Conservation (phyloP, 2,329 filamentous ascomycete genomes). For the Fusarium ramigenum region DNA sequence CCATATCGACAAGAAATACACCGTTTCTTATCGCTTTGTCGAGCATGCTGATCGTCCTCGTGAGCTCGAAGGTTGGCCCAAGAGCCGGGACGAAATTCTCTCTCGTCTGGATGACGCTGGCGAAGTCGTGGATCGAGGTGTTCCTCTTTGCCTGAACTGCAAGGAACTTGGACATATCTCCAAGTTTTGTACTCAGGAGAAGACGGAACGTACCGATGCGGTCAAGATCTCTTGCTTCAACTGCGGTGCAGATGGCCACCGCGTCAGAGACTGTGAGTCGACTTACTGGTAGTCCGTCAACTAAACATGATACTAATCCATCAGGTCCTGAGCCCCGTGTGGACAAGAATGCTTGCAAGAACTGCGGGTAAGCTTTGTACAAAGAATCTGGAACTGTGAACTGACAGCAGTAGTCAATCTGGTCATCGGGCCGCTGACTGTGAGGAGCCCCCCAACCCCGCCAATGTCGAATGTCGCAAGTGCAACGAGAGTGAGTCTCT, state of each 20-base stretch:
- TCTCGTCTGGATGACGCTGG: constrained; percentile 73
- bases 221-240: constrained; percentile 69
- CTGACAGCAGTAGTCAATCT: constrained; percentile 50
- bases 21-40: constrained; percentile 69
- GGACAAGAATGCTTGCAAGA: constrained; percentile 73
- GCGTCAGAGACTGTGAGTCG: constrained; percentile 72
- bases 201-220: constrained; percentile 55
- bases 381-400: not conserved
- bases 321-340: constrained; percentile 67
- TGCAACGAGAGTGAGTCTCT: constrained; percentile 65
- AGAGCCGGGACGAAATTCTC: constrained; percentile 66
- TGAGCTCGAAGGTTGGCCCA: constrained; percentile 69
- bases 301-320: constrained; percentile 12
- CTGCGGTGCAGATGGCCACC: constrained; percentile 71
- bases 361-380: constrained; percentile 62
- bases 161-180: constrained; percentile 69
- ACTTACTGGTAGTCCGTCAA: not conserved
- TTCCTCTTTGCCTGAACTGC: constrained; percentile 72
- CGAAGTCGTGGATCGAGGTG: constrained; percentile 66
- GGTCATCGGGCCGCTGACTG: constrained; percentile 63
- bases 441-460: constrained; percentile 68
- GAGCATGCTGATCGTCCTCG: constrained; percentile 66
- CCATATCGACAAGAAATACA: constrained; percentile 71
- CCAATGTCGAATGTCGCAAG: constrained; percentile 71
- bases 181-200: constrained; percentile 70